Conservation (phyloP, 1,284 basidiomycete genomes). For the Melampsora larici-populina region DNA sequence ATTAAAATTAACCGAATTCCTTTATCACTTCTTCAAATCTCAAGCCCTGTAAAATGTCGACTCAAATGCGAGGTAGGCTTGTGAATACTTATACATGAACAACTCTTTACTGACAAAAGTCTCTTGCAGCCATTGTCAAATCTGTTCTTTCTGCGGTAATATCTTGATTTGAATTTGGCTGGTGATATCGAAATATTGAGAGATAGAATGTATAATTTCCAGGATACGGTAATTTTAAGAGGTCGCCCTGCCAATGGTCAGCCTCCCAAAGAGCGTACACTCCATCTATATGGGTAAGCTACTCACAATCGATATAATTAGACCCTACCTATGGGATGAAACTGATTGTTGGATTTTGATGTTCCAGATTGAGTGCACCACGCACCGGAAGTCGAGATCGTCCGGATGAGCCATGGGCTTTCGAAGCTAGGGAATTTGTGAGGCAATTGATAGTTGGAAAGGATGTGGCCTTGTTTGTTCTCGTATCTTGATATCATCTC, state of each 20-base stretch:
- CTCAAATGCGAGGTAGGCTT: constrained; percentile 24
- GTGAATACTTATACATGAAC: neutral
- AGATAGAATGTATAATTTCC: neutral
- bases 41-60: neutral
- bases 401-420: constrained; percentile 41
- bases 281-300: constrained; percentile 37
- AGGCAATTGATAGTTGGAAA: constrained; percentile 37
- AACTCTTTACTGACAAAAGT: neutral
- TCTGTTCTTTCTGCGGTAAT: constrained; percentile 39
- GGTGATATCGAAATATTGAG: no score
- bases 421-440: constrained; percentile 41
- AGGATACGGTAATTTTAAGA: constrained; percentile 42
- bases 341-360: neutral
- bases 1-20: no score
- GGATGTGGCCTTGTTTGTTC: constrained; percentile 32
- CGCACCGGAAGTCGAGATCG: constrained; percentile 38
- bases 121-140: constrained; percentile 40
- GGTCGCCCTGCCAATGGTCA: constrained; percentile 42
- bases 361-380: constrained; percentile 29
- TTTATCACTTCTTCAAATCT: no score
- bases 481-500: neutral
- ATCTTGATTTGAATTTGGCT: no score
- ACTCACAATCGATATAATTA: neutral
- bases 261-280: constrained; percentile 42
- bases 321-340: neutral